A percentile compares a stretch with the other conserved stretches of the same genome.
These are phyloP conservation scores for Pharnaceum exiguum DNA, from an alignment of 148 eudicot genomes.

Conservation along the genomic window DNA sequence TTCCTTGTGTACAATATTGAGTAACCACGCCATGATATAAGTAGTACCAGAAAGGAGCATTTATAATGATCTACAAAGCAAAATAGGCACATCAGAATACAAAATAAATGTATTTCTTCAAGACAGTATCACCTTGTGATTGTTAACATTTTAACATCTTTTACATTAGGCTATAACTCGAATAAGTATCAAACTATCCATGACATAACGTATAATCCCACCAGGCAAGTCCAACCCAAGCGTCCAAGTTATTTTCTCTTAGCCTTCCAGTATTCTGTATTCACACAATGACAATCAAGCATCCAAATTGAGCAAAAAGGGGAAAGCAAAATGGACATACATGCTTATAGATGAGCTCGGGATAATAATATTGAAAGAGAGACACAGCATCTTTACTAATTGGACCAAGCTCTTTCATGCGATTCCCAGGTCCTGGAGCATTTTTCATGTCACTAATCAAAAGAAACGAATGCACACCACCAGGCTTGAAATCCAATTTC, in stretches of 20 bases:
- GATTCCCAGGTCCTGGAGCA: slow-evolving; percentile 33
- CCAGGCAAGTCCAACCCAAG: too few species aligned
- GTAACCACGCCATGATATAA: slow-evolving; percentile 42
- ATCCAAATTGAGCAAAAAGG: too few species aligned
- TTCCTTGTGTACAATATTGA: slow-evolving; percentile 39
- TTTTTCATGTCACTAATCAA: slow-evolving; percentile 71
- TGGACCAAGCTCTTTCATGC: slow-evolving; percentile 41
- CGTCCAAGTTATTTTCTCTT: too few species aligned
- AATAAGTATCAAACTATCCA: too few species aligned
- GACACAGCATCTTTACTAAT: slow-evolving; percentile 38
- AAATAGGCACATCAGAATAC: background rate
- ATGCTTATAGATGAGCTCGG: slow-evolving; percentile 53
- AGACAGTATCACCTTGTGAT: background rate
- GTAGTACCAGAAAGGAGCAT: slow-evolving; percentile 70
- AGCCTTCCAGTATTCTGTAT: too few species aligned
- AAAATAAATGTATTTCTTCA: background rate
- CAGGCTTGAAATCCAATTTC: slow-evolving; percentile 39
- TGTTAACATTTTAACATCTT: too few species aligned
- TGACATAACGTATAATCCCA: too few species aligned
- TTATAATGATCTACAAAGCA: slow-evolving; percentile 58
- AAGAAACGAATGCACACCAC: slow-evolving; percentile 46
- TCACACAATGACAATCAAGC: too few species aligned
- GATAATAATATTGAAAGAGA: slow-evolving; percentile 63
- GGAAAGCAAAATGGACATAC: slow-evolving; percentile 25
- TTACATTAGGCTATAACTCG: too few species aligned